phyloP scores from a whole-genome alignment of 306 rosid genomes.

The Dalbergia cochinchinensis region DNA sequence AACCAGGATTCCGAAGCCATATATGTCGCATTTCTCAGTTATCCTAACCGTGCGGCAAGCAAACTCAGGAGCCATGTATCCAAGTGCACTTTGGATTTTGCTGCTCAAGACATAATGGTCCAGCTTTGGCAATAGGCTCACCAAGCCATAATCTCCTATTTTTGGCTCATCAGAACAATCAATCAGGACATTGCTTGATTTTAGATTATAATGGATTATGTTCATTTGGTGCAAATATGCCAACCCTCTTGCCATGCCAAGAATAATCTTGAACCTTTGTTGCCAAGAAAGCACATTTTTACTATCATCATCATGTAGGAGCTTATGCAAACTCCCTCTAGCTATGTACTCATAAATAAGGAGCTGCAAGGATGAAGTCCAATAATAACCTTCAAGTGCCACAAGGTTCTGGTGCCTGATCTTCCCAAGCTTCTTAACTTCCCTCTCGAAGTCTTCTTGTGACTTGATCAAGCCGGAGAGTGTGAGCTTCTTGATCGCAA shows the following conservation, averaged over 20 bases:
- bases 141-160: conserved; percentile 85
- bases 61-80: conserved; percentile 96
- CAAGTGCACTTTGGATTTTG: conserved; percentile 91
- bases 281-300: conserved; percentile 71
- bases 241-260: conserved; percentile 94
- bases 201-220: conserved; percentile 83
- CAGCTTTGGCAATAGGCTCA: conserved; percentile 78
- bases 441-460: conserved; percentile 77
- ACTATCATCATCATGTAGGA: conserved; percentile 67
- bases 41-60: conserved; percentile 88
- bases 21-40: conserved; percentile 89
- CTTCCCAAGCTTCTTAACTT: conserved; percentile 74
- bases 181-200: conserved; percentile 80
- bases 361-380: conserved; percentile 88
- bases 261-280: conserved; percentile 81
- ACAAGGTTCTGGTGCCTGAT: conserved; percentile 86
- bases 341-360: conserved; percentile 77
- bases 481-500: conserved; percentile 89
- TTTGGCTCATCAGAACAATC: conserved; percentile 73
- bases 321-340: conserved; percentile 80
- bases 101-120: conserved; percentile 92
- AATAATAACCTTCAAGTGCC: conserved; percentile 83
- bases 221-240: conserved; percentile 78
- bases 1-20: conserved; percentile 81
- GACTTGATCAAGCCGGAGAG: conserved; percentile 76